Percentiles rank a stretch among this genome's conserved stretches.
Conservation (phyloP, 306 rosid genomes). For the Pyrus communis region DNA sequence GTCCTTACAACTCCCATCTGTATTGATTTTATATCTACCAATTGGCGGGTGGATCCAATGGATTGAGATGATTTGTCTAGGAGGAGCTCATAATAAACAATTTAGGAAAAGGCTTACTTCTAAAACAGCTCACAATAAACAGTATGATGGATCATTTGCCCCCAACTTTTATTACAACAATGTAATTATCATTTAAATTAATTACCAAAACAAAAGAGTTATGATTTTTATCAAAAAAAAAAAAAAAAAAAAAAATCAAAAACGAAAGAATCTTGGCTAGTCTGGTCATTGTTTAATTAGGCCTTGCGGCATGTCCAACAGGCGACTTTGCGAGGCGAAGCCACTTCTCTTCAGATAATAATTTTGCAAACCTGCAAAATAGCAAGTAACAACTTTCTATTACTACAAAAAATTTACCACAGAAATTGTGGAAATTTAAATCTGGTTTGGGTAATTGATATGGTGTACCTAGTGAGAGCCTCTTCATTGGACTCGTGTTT, state of each 20-base stretch:
- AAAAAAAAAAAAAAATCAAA: neutral
- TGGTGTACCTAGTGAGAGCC: slow-evolving; percentile 42
- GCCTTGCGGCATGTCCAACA: neutral
- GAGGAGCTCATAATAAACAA: too few species aligned
- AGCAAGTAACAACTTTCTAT: neutral
- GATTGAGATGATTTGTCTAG: too few species aligned
- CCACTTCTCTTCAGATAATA: slow-evolving; percentile 42
- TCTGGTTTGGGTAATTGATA: neutral
- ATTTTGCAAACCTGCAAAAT: slow-evolving; percentile 39
- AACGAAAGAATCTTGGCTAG: neutral
- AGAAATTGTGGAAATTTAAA: neutral
- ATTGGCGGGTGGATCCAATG: too few species aligned
- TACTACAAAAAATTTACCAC: neutral
- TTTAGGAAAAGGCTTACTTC: too few species aligned
- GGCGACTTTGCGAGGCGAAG: slow-evolving; percentile 43
- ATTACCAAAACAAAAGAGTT: neutral
- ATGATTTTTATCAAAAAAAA: neutral
- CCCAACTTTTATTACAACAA: neutral
- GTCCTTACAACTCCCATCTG: too few species aligned
- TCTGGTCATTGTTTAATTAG: neutral
- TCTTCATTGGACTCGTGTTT: slow-evolving; percentile 29
- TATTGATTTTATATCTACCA: too few species aligned
- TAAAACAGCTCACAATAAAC: neutral
- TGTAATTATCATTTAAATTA: neutral
- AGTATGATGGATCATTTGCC: neutral